phyloP scores from a whole-genome alignment of 352 stramenopile species.

The Phytophthora cactorum region DNA sequence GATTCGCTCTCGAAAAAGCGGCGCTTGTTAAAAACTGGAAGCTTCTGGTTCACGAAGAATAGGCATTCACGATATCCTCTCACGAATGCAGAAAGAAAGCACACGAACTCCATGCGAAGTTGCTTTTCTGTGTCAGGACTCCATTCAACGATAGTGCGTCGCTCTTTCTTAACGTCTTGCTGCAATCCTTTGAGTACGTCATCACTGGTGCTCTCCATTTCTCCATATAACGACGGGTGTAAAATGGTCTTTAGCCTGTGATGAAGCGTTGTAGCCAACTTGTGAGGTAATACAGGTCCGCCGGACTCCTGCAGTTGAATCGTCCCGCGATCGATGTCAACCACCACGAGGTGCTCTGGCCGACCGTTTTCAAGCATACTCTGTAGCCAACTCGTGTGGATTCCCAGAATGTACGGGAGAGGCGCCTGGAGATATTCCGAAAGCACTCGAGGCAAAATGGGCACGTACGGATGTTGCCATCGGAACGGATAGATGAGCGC shows the following conservation, averaged over 20 bases:
- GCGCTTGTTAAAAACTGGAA: constrained; percentile 90
- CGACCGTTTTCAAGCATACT: constrained; percentile 69
- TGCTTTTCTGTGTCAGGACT: constrained; percentile 53
- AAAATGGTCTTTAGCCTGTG: constrained; percentile 63
- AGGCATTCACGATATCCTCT: constrained; percentile 86
- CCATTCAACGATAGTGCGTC: constrained; percentile 30
- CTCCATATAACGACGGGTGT: constrained; percentile 42
- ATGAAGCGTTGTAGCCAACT: constrained; percentile 54
- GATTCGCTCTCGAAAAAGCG: constrained; percentile 73
- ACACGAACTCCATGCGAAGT: constrained; percentile 79
- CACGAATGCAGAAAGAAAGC: constrained; percentile 69
- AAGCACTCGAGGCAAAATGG: constrained; percentile 78
- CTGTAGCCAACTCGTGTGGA: constrained; percentile 76
- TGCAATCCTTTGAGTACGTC: constrained; percentile 8
- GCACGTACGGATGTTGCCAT: constrained; percentile 88
- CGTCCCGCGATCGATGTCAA: constrained; percentile 76
- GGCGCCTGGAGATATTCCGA: constrained; percentile 87
- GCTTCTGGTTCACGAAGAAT: constrained; percentile 87
- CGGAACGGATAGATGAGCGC: constrained; percentile 86
- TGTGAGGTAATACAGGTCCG: constrained; percentile 62
- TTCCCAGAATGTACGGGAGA: constrained; percentile 82
- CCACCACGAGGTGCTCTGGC: constrained; percentile 83
- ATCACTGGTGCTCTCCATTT: constrained; percentile 8
- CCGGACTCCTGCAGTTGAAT: constrained; percentile 64
- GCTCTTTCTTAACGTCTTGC: constrained; percentile 15